A percentile compares a stretch with the other conserved stretches of the same genome.
Conservation (phyloP, 2,329 filamentous ascomycete genomes). For the Rhexocercosporidium sp. region DNA sequence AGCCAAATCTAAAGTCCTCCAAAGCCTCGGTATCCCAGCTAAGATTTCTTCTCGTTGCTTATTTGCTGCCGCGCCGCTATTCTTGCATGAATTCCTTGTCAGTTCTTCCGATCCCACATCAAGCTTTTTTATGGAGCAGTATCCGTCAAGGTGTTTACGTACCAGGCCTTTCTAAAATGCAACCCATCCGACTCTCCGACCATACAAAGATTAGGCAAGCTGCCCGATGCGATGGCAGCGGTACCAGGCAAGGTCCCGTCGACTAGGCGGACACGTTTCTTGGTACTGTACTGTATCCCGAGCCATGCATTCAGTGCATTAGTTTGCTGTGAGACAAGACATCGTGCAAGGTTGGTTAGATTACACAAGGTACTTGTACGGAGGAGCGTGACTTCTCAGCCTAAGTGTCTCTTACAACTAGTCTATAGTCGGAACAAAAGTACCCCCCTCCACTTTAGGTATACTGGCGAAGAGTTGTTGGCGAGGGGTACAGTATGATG, state of each 20-base stretch:
- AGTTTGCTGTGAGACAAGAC: background rate
- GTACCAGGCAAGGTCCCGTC: background rate
- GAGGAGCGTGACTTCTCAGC: background rate
- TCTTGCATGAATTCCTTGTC: conserved; percentile 1
- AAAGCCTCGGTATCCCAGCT: background rate
- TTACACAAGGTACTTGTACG: background rate
- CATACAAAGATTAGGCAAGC: background rate
- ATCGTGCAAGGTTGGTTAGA: background rate
- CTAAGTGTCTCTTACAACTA: background rate
- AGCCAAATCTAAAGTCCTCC: background rate
- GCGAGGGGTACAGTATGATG: too few species aligned
- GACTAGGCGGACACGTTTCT: background rate
- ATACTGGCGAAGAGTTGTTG: background rate
- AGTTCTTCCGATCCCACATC: background rate
- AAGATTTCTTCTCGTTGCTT: background rate
- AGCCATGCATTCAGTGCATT: background rate
- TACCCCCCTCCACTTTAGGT: background rate
- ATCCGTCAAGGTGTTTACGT: background rate
- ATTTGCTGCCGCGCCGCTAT: conserved; percentile 4
- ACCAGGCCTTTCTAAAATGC: background rate
- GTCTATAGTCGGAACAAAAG: background rate
- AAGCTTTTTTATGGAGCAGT: background rate
- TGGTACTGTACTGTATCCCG: background rate
- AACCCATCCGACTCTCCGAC: background rate
- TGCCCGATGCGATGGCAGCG: background rate